These are phyloP conservation scores for Hypoxylon rickii DNA, from an alignment of 495 filamentous ascomycete genomes.

Conservation along the genomic window DNA sequence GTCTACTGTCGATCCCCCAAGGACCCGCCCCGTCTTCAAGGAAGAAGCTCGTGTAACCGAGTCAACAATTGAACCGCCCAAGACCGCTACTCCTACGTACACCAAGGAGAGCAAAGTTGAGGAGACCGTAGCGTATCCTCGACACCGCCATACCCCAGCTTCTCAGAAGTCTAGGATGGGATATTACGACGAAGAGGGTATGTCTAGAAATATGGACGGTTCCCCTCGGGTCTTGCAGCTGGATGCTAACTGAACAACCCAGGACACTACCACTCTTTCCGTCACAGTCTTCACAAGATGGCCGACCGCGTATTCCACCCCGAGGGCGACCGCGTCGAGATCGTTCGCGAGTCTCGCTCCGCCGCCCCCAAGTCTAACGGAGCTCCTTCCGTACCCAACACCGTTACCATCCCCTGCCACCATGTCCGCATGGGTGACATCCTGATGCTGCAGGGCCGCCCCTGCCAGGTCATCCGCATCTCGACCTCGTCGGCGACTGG, in stretches of 20 bases:
- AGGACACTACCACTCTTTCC: conserved; percentile 94
- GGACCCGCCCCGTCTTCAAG: conserved; percentile 23
- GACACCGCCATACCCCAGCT: conserved; percentile 38
- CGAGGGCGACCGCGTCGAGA: conserved; percentile 64
- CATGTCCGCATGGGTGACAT: conserved; percentile 99
- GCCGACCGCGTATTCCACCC: conserved; percentile 80
- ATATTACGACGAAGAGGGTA: conserved; percentile 95
- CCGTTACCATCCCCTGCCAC: conserved; percentile 98
- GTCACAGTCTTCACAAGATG: conserved; percentile 80
- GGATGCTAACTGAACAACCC: conserved; percentile 18
- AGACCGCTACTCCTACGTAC: conserved; percentile 44
- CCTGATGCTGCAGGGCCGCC: conserved; percentile 97
- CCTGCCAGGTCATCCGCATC: conserved; percentile 99
- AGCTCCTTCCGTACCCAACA: conserved; percentile 64
- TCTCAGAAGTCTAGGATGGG: conserved; percentile 76
- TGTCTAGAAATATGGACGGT: no score
- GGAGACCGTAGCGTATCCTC: conserved; percentile 52
- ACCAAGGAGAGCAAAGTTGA: conserved; percentile 41
- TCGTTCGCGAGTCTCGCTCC: conserved; percentile 45
- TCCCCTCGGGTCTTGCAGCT: not conserved
- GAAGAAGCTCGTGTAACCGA: conserved; percentile 48
- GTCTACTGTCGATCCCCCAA: conserved; percentile 42
- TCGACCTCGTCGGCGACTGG: conserved; percentile 96
- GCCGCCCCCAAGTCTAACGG: conserved; percentile 37
- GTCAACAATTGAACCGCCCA: conserved; percentile 55